phyloP scores from a whole-genome alignment of 202 grass and related monocot species.

The Schoenoplectus tabernaemontani region DNA sequence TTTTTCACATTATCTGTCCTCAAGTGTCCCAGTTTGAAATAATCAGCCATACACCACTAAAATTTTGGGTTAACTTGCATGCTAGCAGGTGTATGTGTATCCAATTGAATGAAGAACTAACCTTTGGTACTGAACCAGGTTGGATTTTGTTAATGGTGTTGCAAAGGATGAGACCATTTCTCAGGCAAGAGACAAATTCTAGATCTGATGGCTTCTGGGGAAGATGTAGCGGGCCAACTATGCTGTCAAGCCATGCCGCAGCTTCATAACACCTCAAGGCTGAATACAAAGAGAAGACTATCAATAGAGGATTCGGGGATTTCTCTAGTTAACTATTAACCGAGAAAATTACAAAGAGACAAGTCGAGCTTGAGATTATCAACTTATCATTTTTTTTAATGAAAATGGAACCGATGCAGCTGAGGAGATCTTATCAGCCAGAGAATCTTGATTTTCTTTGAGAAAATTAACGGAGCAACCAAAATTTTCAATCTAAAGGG shows the following conservation, averaged over 20 bases:
- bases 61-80: not conserved
- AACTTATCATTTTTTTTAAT: not conserved
- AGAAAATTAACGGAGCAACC: not conserved
- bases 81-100: not conserved
- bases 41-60: not conserved
- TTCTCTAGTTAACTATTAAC: not conserved
- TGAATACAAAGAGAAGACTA: constrained; percentile 22
- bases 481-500: not conserved
- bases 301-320: not conserved
- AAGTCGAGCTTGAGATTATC: not conserved
- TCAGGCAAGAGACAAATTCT: constrained; percentile 51
- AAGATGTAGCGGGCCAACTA: constrained; percentile 42
- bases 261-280: constrained; percentile 68
- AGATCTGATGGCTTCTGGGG: constrained; percentile 46
- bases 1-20: not conserved
- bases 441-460: not conserved
- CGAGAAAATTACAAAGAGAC: not conserved
- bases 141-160: constrained; percentile 74
- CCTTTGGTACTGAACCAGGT: constrained; percentile 52
- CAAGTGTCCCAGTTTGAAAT: not conserved
- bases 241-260: constrained; percentile 51
- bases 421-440: not conserved
- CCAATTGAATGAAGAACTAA: constrained; percentile 15
- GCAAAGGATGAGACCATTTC: constrained; percentile 82
- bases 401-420: not conserved